These are phyloP conservation scores for Monilinia polystroma DNA, from an alignment of 2,329 filamentous ascomycete genomes.

Conservation along the genomic window DNA sequence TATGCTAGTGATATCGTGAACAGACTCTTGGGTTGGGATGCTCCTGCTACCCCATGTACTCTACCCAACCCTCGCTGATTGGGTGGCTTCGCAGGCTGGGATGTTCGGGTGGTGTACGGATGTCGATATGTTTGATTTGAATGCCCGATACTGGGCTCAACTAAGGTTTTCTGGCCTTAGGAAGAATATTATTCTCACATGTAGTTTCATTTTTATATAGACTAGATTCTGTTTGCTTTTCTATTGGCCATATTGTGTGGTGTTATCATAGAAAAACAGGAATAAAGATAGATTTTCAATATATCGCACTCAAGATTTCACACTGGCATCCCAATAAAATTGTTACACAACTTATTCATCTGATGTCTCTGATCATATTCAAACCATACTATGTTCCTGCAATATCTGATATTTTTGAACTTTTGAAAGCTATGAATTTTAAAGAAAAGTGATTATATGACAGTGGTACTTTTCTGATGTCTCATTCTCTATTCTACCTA, in stretches of 20 bases:
- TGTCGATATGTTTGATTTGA: not conserved
- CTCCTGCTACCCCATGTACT: not conserved
- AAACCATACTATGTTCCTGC: not conserved
- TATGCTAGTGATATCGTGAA: conserved; percentile 36
- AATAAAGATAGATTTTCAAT: not conserved
- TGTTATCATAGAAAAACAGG: not conserved
- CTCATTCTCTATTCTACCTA: not conserved
- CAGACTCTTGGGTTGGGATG: conserved; percentile 26
- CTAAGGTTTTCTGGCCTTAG: not conserved
- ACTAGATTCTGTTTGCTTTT: not conserved
- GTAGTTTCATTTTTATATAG: not conserved
- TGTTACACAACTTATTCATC: not conserved
- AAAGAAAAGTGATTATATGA: not conserved
- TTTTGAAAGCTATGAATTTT: not conserved
- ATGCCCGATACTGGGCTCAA: not conserved
- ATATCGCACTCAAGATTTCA: accelerated
- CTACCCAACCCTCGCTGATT: not conserved
- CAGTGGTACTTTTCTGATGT: not conserved
- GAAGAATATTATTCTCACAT: not conserved
- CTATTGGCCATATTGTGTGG: not conserved
- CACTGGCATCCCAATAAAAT: not conserved
- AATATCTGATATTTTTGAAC: not conserved
- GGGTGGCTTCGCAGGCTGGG: not conserved
- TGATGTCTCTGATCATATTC: not conserved
- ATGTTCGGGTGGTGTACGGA: not conserved